Evolutionary conservation across 2,329 filamentous ascomycete genomes (phyloP).

Genomic region (Neophaeococcomyces mojaviensis): DNA sequence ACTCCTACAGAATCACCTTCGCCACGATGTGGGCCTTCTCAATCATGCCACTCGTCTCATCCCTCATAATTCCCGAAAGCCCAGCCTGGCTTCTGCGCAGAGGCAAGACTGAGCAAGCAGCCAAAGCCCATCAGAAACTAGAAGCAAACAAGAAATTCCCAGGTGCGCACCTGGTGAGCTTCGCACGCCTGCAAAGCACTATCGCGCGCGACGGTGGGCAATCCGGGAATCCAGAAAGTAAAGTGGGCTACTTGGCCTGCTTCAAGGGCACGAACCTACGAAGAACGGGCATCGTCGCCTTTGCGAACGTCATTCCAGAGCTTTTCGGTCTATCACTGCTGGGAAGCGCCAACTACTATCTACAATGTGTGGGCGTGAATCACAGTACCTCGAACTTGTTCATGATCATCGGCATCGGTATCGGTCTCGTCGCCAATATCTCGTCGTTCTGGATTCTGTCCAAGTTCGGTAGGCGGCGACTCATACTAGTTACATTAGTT

Average conservation of each 20-base stretch:
- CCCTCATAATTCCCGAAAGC: constrained; percentile 44
- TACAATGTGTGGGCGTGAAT: constrained; percentile 30
- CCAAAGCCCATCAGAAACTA: constrained; percentile 44
- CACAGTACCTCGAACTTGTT: constrained; percentile 32
- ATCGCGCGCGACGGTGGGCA: constrained; percentile 45
- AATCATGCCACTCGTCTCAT: constrained; percentile 35
- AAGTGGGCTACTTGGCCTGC: constrained; percentile 29
- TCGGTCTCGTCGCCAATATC: constrained; percentile 41
- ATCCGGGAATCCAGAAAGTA: constrained; percentile 24
- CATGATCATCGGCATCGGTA: constrained; percentile 39
- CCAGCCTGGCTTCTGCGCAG: constrained; percentile 44
- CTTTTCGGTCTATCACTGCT: constrained; percentile 42
- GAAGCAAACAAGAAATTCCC: constrained; percentile 36
- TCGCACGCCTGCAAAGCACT: constrained; percentile 32
- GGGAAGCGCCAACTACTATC: constrained; percentile 36
- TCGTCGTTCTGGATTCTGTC: constrained; percentile 39
- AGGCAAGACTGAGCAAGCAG: constrained; percentile 32
- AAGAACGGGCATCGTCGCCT: constrained; percentile 29
- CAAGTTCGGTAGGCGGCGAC: constrained; percentile 33
- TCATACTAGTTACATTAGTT: constrained; percentile 32
- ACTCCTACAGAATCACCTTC: constrained; percentile 28
- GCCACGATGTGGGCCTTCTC: constrained; percentile 41
- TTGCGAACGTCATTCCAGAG: constrained; percentile 37
- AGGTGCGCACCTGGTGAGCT: constrained; percentile 14
- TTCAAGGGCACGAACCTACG: constrained; percentile 23